Evolutionary conservation across 345 rosid genomes (phyloP).

Genomic region (Euphorbia peplus): DNA sequence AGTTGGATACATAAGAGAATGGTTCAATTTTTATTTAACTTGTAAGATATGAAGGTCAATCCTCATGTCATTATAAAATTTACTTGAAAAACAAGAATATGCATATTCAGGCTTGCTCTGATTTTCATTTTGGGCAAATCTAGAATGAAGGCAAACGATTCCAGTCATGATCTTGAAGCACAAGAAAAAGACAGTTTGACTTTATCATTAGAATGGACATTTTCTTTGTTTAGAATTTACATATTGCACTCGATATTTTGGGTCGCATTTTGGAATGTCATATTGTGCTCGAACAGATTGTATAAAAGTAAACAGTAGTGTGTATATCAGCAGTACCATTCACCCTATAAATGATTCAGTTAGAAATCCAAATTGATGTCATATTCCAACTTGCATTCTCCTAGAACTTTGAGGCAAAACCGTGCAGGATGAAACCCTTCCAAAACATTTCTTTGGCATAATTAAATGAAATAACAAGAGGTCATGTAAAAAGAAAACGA

Average conservation of each 20-base stretch:
- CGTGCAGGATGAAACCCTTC: neutral
- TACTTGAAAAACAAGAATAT: slow-evolving; percentile 24
- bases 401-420: neutral
- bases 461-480: neutral
- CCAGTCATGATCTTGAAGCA: slow-evolving; percentile 19
- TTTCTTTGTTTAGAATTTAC: too few relatives aligned
- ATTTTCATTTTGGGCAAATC: slow-evolving; percentile 8
- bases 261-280: neutral
- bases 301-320: too few relatives aligned
- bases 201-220: neutral
- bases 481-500: neutral
- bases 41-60: neutral
- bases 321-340: neutral
- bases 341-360: neutral
- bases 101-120: neutral
- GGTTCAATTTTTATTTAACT: too few relatives aligned
- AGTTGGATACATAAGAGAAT: too few relatives aligned
- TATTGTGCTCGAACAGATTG: neutral
- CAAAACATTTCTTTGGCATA: neutral
- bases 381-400: neutral
- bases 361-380: neutral
- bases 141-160: slow-evolving; percentile 5
- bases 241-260: too few relatives aligned
- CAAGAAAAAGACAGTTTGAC: slow-evolving; percentile 20
- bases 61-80: neutral